Evolutionary conservation across 2,329 filamentous ascomycete species (phyloP).

Genomic region (Scytalidium lignicola): DNA sequence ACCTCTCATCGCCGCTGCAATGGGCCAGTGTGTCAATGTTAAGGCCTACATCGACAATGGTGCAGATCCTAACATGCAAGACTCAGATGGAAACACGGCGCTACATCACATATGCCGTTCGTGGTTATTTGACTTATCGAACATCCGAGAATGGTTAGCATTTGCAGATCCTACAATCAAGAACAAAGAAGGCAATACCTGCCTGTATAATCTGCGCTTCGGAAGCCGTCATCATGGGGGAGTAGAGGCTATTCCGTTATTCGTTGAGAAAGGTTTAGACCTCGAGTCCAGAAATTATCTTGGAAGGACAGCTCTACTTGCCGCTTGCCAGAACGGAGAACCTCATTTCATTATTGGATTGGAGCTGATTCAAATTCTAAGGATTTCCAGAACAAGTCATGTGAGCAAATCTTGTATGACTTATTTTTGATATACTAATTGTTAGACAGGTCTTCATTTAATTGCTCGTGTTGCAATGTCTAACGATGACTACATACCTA

Average conservation of each 20-base stretch:
- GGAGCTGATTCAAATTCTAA: slow-evolving; percentile 4
- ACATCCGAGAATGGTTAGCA: neutral
- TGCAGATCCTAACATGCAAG: slow-evolving; percentile 5
- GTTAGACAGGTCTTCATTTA: too few species aligned
- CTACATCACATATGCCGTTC: slow-evolving; percentile 5
- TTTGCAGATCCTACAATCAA: slow-evolving; percentile 2
- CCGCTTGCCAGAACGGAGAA: slow-evolving; percentile 1
- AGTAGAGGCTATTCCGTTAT: neutral
- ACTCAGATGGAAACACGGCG: slow-evolving; percentile 8
- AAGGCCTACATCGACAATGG: slow-evolving; percentile 5
- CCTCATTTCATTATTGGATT: neutral
- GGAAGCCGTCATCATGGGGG: slow-evolving; percentile 1
- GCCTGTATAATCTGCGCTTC: slow-evolving; percentile 1
- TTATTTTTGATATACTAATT: too few species aligned
- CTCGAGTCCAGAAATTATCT: slow-evolving; percentile 4
- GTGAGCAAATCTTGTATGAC: slow-evolving; percentile 2
- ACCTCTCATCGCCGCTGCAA: slow-evolving; percentile 4
- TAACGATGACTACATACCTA: too few species aligned
- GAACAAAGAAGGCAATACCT: slow-evolving; percentile 1
- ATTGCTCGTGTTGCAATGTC: too few species aligned
- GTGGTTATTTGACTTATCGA: neutral
- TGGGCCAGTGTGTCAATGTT: neutral
- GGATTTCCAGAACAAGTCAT: slow-evolving; percentile 4
- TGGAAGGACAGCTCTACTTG: slow-evolving; percentile 5
- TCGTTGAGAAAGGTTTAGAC: slow-evolving; percentile 4